These are phyloP conservation scores for Macrophomina tecta DNA, from an alignment of 2,329 filamentous ascomycete genomes.

Conservation along the genomic window DNA sequence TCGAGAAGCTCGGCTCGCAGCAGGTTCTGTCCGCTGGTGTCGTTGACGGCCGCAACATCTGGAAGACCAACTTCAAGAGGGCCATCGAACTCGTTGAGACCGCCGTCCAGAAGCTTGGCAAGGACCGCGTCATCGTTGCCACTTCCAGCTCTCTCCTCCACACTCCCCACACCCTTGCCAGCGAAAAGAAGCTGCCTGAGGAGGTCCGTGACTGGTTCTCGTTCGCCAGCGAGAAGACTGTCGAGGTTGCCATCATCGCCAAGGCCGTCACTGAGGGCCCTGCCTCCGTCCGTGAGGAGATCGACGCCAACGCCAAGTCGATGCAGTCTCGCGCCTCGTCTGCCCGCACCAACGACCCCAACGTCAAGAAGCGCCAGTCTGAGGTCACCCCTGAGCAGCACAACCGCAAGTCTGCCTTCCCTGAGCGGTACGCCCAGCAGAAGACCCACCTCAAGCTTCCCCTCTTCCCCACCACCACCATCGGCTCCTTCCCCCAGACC, in stretches of 20 bases:
- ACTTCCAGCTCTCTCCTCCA: slow-evolving; percentile 98
- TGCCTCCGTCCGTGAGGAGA: slow-evolving; percentile 81
- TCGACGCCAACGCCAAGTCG: slow-evolving; percentile 97
- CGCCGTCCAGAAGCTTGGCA: slow-evolving; percentile 93
- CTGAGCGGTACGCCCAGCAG: slow-evolving; percentile 83
- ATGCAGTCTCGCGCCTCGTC: slow-evolving; percentile 90
- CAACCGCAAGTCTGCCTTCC: slow-evolving; percentile 91
- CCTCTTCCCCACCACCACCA: slow-evolving; percentile 98
- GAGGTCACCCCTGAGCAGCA: slow-evolving; percentile 84
- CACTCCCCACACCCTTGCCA: slow-evolving; percentile 95
- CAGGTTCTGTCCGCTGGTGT: slow-evolving; percentile 94
- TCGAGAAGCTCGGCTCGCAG: slow-evolving; percentile 81
- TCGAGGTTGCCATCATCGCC: slow-evolving; percentile 89
- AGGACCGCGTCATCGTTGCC: slow-evolving; percentile 95
- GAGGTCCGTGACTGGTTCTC: slow-evolving; percentile 99
- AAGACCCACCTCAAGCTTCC: slow-evolving; percentile 92
- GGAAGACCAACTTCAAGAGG: slow-evolving; percentile 99
- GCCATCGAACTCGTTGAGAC: slow-evolving; percentile 90
- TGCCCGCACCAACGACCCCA: slow-evolving; percentile 92
- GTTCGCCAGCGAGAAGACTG: slow-evolving; percentile 93
- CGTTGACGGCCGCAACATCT: slow-evolving; percentile 99
- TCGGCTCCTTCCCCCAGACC: slow-evolving; percentile 99
- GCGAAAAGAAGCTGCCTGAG: slow-evolving; percentile 96
- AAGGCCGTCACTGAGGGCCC: slow-evolving; percentile 96
- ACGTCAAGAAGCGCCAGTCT: slow-evolving; percentile 95